Conservation (phyloP, 768 basidiomycete species). For the Termitomyces sp. region DNA sequence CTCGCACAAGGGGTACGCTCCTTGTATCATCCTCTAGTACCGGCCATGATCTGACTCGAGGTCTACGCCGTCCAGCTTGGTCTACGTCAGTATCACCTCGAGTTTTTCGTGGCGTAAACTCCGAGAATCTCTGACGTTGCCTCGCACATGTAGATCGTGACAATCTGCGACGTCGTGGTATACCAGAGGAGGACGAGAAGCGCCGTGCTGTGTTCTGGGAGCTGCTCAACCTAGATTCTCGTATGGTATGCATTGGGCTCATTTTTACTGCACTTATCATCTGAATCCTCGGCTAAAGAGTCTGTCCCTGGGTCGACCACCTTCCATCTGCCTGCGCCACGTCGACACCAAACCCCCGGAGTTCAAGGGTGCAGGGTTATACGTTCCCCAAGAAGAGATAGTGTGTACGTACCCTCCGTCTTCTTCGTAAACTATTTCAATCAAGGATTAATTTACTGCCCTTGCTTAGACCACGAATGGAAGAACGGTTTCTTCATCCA, state of each 20-base stretch:
- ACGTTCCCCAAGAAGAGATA: slow-evolving; percentile 48
- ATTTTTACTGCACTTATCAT: neutral
- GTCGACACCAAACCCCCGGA: slow-evolving; percentile 60
- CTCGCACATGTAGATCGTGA: slow-evolving; percentile 54
- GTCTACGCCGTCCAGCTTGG: slow-evolving; percentile 46
- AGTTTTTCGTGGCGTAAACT: slow-evolving; percentile 5
- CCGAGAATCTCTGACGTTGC: neutral
- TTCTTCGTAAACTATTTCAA: neutral
- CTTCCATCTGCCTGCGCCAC: slow-evolving; percentile 61
- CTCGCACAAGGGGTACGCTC: slow-evolving; percentile 64
- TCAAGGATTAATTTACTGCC: slow-evolving; percentile 22
- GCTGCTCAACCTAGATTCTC: slow-evolving; percentile 66
- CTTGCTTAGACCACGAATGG: slow-evolving; percentile 65
- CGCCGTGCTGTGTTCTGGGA: slow-evolving; percentile 74
- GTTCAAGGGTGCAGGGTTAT: slow-evolving; percentile 42
- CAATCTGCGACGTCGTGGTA: slow-evolving; percentile 56
- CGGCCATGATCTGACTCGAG: slow-evolving; percentile 14
- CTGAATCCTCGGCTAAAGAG: slow-evolving; percentile 38
- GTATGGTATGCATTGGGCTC: slow-evolving; percentile 43
- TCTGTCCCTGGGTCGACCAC: slow-evolving; percentile 68
- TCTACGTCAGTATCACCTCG: slow-evolving; percentile 47
- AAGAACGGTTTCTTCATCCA: slow-evolving; percentile 62
- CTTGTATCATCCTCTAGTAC: slow-evolving; percentile 1
- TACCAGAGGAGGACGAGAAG: slow-evolving; percentile 71
- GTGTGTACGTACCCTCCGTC: slow-evolving; percentile 37